Percentiles rank a stretch among this genome's conserved stretches.
These are phyloP conservation scores for Diplogelasinospora grovesii DNA, from an alignment of 495 filamentous ascomycete genomes.

Conservation along the genomic window DNA sequence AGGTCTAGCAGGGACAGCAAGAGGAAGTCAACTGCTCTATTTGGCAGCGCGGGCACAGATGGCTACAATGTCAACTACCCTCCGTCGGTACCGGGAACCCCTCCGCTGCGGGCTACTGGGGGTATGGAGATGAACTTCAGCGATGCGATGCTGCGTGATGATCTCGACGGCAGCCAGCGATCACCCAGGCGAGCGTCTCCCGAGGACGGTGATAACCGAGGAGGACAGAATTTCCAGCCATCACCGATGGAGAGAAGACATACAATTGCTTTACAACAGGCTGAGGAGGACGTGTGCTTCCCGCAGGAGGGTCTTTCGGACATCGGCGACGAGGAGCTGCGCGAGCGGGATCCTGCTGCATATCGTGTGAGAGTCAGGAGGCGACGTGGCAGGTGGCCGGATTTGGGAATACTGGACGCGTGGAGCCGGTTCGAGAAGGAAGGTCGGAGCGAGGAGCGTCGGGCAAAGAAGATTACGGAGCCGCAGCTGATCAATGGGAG, in stretches of 20 bases:
- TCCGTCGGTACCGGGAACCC: constrained; percentile 83
- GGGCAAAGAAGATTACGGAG: constrained; percentile 87
- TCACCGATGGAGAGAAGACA: constrained; percentile 38
- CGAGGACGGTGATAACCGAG: constrained; percentile 29
- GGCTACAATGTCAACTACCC: constrained; percentile 90
- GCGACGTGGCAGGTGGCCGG: constrained; percentile 49
- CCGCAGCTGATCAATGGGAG: constrained; percentile 86
- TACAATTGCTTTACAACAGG: constrained; percentile 45
- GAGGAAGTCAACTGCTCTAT: constrained; percentile 25
- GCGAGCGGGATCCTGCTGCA: constrained; percentile 18
- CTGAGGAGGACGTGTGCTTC: constrained; percentile 90
- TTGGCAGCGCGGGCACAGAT: constrained; percentile 26
- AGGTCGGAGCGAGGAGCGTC: constrained; percentile 75
- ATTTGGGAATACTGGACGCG: constrained; percentile 71
- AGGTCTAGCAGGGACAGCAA: constrained; percentile 38
- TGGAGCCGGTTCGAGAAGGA: constrained; percentile 92
- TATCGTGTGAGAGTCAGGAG: constrained; percentile 43
- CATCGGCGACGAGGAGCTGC: constrained; percentile 68
- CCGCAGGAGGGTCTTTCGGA: constrained; percentile 73
- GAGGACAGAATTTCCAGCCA: constrained; percentile 16
- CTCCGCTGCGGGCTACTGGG: constrained; percentile 47
- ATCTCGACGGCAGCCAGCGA: constrained; percentile 32
- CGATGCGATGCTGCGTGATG: constrained; percentile 66
- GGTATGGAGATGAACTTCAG: constrained; percentile 58
- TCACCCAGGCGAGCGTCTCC: constrained; percentile 27